Conservation (phyloP, 371 early-diverging fungal genomes). For the Mortierella sp. region DNA sequence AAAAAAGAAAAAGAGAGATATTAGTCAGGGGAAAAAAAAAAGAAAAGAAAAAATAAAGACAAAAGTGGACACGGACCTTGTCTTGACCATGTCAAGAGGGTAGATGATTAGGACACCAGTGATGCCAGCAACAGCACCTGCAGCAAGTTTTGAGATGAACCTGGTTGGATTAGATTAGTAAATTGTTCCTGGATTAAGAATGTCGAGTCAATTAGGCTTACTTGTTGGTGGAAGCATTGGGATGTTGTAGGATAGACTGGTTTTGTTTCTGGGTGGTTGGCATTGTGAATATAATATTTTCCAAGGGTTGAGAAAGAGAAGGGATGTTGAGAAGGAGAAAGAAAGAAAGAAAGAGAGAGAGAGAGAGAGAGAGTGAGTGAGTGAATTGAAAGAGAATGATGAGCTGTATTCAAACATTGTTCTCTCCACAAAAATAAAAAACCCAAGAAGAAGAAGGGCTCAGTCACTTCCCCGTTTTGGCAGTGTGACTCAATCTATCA, state of each 20-base stretch:
- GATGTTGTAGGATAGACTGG: not conserved
- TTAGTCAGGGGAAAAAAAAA: conserved; percentile 8
- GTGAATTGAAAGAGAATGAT: not conserved
- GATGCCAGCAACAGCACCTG: conserved; percentile 76
- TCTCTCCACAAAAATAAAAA: too few relatives aligned
- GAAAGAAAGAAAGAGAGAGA: not conserved
- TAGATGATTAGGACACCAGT: conserved; percentile 72
- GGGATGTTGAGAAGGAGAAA: not conserved
- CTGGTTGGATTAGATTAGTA: conserved; percentile 19
- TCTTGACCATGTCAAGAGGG: conserved; percentile 75
- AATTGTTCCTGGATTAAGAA: not conserved
- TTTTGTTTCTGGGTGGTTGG: not conserved
- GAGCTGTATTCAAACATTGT: not conserved
- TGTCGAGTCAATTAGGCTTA: conserved; percentile 5
- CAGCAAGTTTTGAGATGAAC: conserved; percentile 65
- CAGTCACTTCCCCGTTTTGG: too few relatives aligned
- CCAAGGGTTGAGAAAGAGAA: not conserved
- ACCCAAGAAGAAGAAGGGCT: too few relatives aligned
- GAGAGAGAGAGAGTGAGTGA: not conserved
- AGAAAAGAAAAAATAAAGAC: not conserved
- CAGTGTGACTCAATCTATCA: too few relatives aligned
- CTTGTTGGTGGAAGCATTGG: conserved; percentile 32
- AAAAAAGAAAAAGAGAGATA: not conserved
- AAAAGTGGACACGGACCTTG: conserved; percentile 44
- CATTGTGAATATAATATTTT: not conserved